Conservation (phyloP, 2,329 filamentous ascomycete genomes). For the Colletotrichum sp. region DNA sequence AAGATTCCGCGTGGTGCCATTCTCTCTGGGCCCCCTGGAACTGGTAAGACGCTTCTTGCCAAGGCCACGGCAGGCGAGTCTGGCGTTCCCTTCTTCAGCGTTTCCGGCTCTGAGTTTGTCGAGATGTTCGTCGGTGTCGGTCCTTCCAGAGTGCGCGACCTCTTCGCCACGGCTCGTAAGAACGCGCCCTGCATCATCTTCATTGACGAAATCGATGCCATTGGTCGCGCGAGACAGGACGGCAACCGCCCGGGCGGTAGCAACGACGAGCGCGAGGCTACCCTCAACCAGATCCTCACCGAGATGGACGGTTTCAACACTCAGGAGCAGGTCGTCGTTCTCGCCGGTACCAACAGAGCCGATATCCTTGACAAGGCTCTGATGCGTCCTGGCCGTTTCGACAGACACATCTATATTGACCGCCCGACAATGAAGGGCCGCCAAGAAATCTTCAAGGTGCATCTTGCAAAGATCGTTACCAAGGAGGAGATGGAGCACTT, state of each 20-base stretch:
- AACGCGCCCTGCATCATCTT: slow-evolving; percentile 99
- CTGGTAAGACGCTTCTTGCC: slow-evolving; percentile 95
- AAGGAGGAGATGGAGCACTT: slow-evolving; percentile 88
- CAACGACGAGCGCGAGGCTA: slow-evolving; percentile 96
- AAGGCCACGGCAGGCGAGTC: slow-evolving; percentile 98
- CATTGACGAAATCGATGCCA: slow-evolving; percentile 98
- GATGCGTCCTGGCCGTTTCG: slow-evolving; percentile 92
- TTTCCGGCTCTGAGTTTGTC: slow-evolving; percentile 98
- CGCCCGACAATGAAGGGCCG: slow-evolving; percentile 95
- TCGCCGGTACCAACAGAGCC: slow-evolving; percentile 94
- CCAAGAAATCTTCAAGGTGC: slow-evolving; percentile 94
- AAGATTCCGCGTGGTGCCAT: slow-evolving; percentile 98
- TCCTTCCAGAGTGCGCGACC: slow-evolving; percentile 90
- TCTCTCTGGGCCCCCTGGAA: slow-evolving; percentile 95
- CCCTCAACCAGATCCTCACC: slow-evolving; percentile 96
- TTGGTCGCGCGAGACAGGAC: slow-evolving; percentile 88
- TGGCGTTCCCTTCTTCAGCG: slow-evolving; percentile 95
- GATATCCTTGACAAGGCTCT: slow-evolving; percentile 95
- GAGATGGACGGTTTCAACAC: slow-evolving; percentile 99
- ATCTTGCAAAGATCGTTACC: slow-evolving; percentile 93
- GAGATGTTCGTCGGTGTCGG: slow-evolving; percentile 99
- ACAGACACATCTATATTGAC: slow-evolving; percentile 95
- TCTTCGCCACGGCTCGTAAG: slow-evolving; percentile 94
- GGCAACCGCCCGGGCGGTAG: slow-evolving; percentile 69
- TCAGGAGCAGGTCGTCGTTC: slow-evolving; percentile 91